A percentile compares a stretch with the other conserved stretches of the same genome.
These are phyloP conservation scores for Cystobasidium sp. DNA, from an alignment of 1,284 basidiomycete genomes.

Conservation along the genomic window DNA sequence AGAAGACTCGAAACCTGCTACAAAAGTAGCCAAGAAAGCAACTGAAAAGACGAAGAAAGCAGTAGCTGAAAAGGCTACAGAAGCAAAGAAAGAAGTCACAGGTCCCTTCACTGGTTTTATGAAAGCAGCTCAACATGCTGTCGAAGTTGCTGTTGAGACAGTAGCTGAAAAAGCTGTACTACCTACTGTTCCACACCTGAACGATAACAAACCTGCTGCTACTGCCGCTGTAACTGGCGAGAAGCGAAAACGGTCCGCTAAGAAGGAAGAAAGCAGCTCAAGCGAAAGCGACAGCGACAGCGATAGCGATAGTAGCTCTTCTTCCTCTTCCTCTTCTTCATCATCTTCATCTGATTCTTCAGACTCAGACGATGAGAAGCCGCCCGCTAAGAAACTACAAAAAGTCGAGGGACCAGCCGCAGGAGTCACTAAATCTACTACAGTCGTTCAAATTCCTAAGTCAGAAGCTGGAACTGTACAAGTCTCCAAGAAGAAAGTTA, in stretches of 20 bases:
- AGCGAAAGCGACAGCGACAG: slow-evolving; percentile 2
- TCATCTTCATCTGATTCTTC: slow-evolving; percentile 51
- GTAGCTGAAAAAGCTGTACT: slow-evolving; percentile 9
- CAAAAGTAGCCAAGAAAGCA: slow-evolving; percentile 14
- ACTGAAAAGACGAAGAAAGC: not conserved
- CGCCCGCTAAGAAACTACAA: slow-evolving; percentile 45
- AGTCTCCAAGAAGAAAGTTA: slow-evolving; percentile 20
- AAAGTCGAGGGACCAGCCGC: slow-evolving; percentile 35
- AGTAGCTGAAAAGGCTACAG: not conserved
- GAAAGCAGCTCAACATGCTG: slow-evolving; percentile 27
- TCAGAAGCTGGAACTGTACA: slow-evolving; percentile 34
- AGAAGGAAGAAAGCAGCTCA: not conserved
- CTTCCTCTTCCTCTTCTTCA: not conserved
- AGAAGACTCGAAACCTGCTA: not conserved
- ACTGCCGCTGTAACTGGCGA: not conserved
- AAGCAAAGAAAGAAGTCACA: slow-evolving; percentile 21
- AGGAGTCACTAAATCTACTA: slow-evolving; percentile 29
- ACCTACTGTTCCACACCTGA: not conserved
- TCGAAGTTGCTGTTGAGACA: slow-evolving; percentile 16
- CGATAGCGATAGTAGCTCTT: slow-evolving; percentile 2
- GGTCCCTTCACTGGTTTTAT: slow-evolving; percentile 41
- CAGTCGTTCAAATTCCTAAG: slow-evolving; percentile 40
- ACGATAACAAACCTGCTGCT: not conserved
- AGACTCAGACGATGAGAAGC: slow-evolving; percentile 48
- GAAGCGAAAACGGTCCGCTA: slow-evolving; percentile 2